A percentile compares a stretch with the other conserved stretches of the same genome.
Evolutionary conservation across 768 basidiomycete species (phyloP).

Genomic region (Leccinum barrowsii): DNA sequence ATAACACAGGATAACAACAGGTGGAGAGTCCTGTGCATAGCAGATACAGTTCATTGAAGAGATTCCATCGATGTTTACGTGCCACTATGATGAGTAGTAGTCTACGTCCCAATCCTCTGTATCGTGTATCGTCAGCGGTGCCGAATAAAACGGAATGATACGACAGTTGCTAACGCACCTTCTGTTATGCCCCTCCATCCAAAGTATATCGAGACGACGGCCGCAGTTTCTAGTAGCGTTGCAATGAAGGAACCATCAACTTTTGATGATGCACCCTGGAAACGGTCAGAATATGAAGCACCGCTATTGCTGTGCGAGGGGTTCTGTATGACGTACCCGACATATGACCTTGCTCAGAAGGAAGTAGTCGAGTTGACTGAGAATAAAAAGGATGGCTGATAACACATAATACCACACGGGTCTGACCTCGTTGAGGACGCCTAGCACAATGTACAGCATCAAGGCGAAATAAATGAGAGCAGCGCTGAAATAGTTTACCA

Average conservation of each 20-base stretch:
- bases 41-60: conserved; percentile 7
- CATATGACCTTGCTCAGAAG: conserved; percentile 78
- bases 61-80: not conserved
- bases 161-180: conserved; percentile 44
- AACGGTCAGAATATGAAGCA: conserved; percentile 10
- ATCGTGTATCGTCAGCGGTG: conserved; percentile 2
- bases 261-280: conserved; percentile 57
- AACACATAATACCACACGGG: conserved; percentile 79
- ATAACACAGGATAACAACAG: conserved; percentile 1
- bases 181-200: conserved; percentile 92
- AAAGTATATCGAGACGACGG: conserved; percentile 63
- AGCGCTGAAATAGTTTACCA: conserved; percentile 38
- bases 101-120: conserved; percentile 52
- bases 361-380: conserved; percentile 82
- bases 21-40: conserved; percentile 4
- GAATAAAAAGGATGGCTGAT: conserved; percentile 71
- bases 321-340: conserved; percentile 37
- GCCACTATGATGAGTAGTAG: conserved; percentile 39
- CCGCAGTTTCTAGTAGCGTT: conserved; percentile 76
- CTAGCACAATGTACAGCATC: conserved; percentile 79
- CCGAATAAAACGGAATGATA: not conserved
- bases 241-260: conserved; percentile 88
- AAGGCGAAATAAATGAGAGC: conserved; percentile 65
- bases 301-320: not conserved
- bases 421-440: conserved; percentile 70